phyloP scores from a whole-genome alignment of 257 asterid genomes.

The Scutellaria galericulata region DNA sequence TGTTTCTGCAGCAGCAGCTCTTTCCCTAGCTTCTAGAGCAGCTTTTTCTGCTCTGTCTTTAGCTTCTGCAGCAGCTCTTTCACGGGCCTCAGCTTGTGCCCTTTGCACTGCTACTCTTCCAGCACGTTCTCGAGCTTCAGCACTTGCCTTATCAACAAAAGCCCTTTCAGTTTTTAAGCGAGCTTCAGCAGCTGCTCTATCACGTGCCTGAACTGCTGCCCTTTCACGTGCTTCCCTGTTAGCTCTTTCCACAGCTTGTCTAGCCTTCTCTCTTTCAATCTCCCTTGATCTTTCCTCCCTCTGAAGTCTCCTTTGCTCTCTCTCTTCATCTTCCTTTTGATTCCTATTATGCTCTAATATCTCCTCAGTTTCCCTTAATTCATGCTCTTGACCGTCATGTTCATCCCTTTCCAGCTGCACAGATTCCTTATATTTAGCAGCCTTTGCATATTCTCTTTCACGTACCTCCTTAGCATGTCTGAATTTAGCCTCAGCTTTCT shows the following conservation, averaged over 20 bases:
- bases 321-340: slow-evolving; percentile 86
- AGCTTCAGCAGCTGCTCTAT: slow-evolving; percentile 69
- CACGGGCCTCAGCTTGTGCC: slow-evolving; percentile 96
- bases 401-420: slow-evolving; percentile 64
- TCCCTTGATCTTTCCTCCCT: slow-evolving; percentile 69
- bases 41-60: slow-evolving; percentile 83
- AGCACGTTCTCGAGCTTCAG: slow-evolving; percentile 87
- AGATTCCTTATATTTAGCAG: slow-evolving; percentile 71
- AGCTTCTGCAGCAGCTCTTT: slow-evolving; percentile 98
- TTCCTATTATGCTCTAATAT: slow-evolving; percentile 69
- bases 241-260: slow-evolving; percentile 95
- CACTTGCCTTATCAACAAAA: slow-evolving; percentile 74
- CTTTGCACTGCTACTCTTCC: slow-evolving; percentile 95
- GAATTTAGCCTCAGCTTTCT: slow-evolving; percentile 95
- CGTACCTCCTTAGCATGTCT: slow-evolving; percentile 97
- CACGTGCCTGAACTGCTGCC: slow-evolving; percentile 78
- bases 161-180: slow-evolving; percentile 74
- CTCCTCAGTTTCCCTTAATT: slow-evolving; percentile 72
- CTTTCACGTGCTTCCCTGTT: slow-evolving; percentile 96
- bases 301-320: slow-evolving; percentile 77
- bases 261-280: slow-evolving; percentile 75
- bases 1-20: slow-evolving; percentile 55
- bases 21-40: slow-evolving; percentile 87
- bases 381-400: slow-evolving; percentile 65
- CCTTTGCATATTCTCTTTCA: slow-evolving; percentile 88